Evolutionary conservation across 805 yeast genomes (phyloP), one percentile per base, ranked within the genome.

Genomic region (Metschnikowia vanudenii): DNA sequence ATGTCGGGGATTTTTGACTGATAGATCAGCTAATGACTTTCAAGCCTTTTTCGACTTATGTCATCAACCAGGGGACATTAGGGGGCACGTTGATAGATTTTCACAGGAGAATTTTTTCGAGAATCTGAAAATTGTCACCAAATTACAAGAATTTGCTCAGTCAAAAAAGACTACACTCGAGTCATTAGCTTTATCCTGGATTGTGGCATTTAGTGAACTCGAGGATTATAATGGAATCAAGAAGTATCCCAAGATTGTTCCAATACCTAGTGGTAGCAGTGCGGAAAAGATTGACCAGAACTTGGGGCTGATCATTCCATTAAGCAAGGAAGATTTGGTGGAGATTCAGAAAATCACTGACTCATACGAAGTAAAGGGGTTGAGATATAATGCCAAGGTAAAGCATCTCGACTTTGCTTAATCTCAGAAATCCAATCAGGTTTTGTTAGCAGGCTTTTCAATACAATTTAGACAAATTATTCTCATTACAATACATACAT

Each of bases 221-320:
- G 67, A 75, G 45, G 73, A 77, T 43, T 71, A 61, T 55, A 62
- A 69, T 8, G 79, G 77, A 2, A 53, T 69, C 31, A 45, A 54
- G 19, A 68, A 69, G 42, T 74, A 69, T 44, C 78, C 90, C 20
- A 71, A 67, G 48, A 73, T 88, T 37, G 59, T 90, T 38, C 95
- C 96, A 29, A 85, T 90, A 61, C 96, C 97, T 17, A 84, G 91
- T 43, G 83, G 88, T 3, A 76, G 89, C 6, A 77, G 82, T 32
- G 62, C 68, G 3, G 69, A 64, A 10, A 82, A 88, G 62, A 80
- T 85, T 14, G 71, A 73, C 39, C 85, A 80, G 60, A 90, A 88
- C 66, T 70, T 78, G 53, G 63, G 58, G 10, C 65, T 71, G 18
- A 63, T 62, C 40, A 55, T 78, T 39, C 63, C 65, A 10, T 67